Conservation (phyloP, 2,329 filamentous ascomycete species). For the Fusarium nurragi region DNA sequence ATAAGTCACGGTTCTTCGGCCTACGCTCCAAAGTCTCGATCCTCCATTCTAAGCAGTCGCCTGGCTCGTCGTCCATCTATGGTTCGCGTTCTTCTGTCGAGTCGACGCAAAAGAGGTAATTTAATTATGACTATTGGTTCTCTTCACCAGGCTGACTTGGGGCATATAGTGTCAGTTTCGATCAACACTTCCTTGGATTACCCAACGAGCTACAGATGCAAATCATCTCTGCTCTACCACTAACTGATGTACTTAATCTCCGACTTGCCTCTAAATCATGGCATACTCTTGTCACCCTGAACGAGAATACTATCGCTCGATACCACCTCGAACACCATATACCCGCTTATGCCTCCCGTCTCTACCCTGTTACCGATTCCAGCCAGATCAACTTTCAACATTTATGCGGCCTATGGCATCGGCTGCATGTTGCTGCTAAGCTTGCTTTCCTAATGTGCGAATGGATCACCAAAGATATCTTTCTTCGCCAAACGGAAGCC, state of each 20-base stretch:
- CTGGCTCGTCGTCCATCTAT: conserved; percentile 22
- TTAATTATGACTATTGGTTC: background rate
- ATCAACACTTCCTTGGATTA: conserved; percentile 65
- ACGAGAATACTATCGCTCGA: conserved; percentile 69
- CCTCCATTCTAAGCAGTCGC: conserved; percentile 47
- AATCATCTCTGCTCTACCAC: conserved; percentile 67
- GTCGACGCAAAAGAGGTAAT: conserved; percentile 49
- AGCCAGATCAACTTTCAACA: conserved; percentile 66
- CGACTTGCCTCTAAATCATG: conserved; percentile 67
- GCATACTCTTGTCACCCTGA: conserved; percentile 67
- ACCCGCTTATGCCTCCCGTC: conserved; percentile 66
- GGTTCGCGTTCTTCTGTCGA: conserved; percentile 41
- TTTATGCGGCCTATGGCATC: conserved; percentile 72
- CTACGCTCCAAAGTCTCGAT: conserved; percentile 53
- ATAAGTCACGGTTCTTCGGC: conserved; percentile 55
- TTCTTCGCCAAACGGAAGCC: conserved; percentile 65
- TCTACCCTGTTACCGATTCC: conserved; percentile 65
- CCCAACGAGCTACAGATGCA: conserved; percentile 72
- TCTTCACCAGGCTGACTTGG: conserved; percentile 1
- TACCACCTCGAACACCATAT: conserved; percentile 69
- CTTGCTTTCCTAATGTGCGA: conserved; percentile 69
- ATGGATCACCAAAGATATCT: conserved; percentile 73
- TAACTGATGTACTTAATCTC: conserved; percentile 68
- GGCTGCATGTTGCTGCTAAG: conserved; percentile 71
- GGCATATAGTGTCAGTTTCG: conserved; percentile 52